phyloP scores from a whole-genome alignment of 225 moss, liverwort and hornwort genomes.

The Bryoerythrophyllum caledonicum region DNA sequence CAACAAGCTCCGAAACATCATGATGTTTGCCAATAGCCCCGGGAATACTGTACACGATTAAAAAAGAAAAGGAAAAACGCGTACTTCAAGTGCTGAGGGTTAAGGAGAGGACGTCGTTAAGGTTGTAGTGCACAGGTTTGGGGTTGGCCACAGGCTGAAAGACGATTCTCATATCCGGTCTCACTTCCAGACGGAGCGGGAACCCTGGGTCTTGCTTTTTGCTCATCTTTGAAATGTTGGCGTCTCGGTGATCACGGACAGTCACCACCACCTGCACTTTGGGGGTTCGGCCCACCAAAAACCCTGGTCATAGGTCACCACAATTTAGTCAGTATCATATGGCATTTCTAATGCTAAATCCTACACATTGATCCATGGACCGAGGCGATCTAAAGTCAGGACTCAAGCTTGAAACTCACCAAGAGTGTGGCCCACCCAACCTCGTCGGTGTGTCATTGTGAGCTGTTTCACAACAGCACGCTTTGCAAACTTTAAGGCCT shows the following conservation, averaged over 20 bases:
- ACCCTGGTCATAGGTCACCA: slow-evolving; percentile 28
- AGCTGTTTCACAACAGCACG: slow-evolving; percentile 54
- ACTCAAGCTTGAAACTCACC: slow-evolving; percentile 37
- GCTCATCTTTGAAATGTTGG: slow-evolving; percentile 33
- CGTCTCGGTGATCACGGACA: slow-evolving; percentile 51
- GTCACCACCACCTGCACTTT: slow-evolving; percentile 47
- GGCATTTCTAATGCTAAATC: not conserved
- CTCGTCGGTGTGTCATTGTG: slow-evolving; percentile 52
- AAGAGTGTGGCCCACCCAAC: slow-evolving; percentile 53
- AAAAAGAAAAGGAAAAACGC: not conserved
- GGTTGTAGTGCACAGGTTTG: slow-evolving; percentile 37
- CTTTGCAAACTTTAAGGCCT: slow-evolving; percentile 47
- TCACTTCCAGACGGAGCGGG: slow-evolving; percentile 43
- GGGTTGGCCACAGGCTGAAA: slow-evolving; percentile 61
- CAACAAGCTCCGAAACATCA: not conserved
- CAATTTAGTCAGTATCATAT: slow-evolving; percentile 3
- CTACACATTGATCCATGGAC: not conserved
- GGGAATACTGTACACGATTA: slow-evolving; percentile 18
- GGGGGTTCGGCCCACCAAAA: slow-evolving; percentile 47
- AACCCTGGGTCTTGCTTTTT: slow-evolving; percentile 34
- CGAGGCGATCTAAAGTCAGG: not conserved
- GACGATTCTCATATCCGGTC: slow-evolving; percentile 52
- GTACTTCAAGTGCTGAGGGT: slow-evolving; percentile 47
- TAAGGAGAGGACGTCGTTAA: slow-evolving; percentile 58
- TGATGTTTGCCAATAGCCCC: not conserved